Conservation (phyloP, 2,329 filamentous ascomycete species). For the Thelonectria blattea region DNA sequence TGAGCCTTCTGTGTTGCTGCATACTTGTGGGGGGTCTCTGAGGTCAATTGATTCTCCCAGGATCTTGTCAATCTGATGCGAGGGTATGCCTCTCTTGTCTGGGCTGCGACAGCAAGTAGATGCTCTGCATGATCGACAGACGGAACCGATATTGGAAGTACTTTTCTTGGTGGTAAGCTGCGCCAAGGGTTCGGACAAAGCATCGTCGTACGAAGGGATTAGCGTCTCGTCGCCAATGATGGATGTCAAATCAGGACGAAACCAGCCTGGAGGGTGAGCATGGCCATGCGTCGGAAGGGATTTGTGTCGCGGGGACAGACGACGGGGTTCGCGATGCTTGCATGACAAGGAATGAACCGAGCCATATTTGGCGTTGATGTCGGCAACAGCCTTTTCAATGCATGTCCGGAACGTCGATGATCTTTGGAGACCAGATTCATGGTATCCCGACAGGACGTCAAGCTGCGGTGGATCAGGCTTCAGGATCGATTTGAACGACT, state of each 20-base stretch:
- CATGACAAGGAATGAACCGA: constrained; percentile 5
- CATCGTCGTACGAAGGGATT: background rate
- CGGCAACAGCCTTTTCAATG: constrained; percentile 41
- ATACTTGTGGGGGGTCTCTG: background rate
- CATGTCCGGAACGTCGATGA: constrained; percentile 39
- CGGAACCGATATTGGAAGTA: background rate
- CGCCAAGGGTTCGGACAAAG: background rate
- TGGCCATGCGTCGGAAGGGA: background rate
- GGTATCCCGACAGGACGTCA: constrained; percentile 38
- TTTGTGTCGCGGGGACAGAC: background rate
- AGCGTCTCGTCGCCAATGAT: background rate
- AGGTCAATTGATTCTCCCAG: constrained; percentile 14
- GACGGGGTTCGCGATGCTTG: background rate
- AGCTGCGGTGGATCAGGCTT: constrained; percentile 36
- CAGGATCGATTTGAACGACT: background rate
- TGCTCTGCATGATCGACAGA: background rate
- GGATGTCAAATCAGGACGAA: background rate
- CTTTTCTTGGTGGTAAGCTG: background rate
- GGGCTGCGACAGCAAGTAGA: background rate
- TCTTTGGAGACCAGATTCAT: constrained; percentile 30
- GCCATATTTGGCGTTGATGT: constrained; percentile 40
- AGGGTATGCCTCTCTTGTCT: constrained; percentile 14
- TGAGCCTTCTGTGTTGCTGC: background rate
- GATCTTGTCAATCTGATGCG: constrained; percentile 21
- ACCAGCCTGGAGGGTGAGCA: constrained; percentile 1